Base-by-base conservation (phyloP, 2,329 filamentous ascomycete species). In the Ascochyta lentis region DNA sequence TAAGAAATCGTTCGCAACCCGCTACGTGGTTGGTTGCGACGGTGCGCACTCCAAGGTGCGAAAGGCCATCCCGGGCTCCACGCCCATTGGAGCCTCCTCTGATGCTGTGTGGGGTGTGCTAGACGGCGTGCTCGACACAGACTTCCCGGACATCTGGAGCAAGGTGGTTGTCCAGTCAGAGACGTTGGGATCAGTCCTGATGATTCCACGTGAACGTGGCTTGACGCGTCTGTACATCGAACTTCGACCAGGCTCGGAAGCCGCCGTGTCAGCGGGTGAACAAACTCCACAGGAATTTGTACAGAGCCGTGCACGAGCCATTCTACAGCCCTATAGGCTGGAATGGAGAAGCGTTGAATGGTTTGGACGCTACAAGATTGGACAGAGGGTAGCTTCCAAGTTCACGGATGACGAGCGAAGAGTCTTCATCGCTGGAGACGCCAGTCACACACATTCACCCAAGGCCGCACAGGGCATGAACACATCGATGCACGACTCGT, bases 121-220 rank as follows among this genome's bases (percentile, higher is more conserved):
- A 3, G 89, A 91, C 69, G 88, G 88, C 63, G 84, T 86, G 69
- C 75, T 91, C 9, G 84, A 88, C 39, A 91, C 88, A 7, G 82
- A 90, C 69, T 91, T 91, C 63, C 89, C 89, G 1, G 88, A 91
- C 65, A 83, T 91, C 44, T 91, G 88, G 87, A 89, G 85, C 71
- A 91, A 91, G 76, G 87, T 87, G 0, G 82, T 89, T 0, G 81
- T 90, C 7, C 87, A 88, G 61, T 88, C 86, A 2, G 84, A 90
- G 58, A 80, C 84, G 55, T 80, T 85, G 40, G 89, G 89, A 3
- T 89, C 88, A 0, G 86, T 91, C 41, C 80, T 91, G n/a, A 88
- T 89, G 71, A 88, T 91, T 49, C 89, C 89, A 4, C 84, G 89
- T 35, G 89, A 91, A 72, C 81, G 87, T 38, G 89, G 89, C 66